Evolutionary conservation across 108 stramenopile species (phyloP).

Genomic region (Pseudonitzschia multiseries): DNA sequence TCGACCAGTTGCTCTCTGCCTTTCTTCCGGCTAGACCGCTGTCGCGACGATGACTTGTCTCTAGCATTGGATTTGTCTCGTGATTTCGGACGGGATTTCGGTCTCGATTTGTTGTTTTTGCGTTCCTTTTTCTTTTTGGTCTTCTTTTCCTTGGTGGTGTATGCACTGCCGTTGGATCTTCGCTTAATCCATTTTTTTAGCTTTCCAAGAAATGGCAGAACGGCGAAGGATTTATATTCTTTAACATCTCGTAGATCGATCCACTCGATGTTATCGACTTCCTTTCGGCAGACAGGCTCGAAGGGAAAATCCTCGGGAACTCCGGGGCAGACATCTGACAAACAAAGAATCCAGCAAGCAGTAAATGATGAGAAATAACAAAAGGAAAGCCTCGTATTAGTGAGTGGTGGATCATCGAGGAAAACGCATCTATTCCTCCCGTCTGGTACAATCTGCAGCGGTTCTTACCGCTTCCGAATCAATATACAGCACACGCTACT

Average conservation of each 20-base stretch:
- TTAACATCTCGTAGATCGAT: conserved; percentile 38
- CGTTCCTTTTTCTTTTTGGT: conserved; percentile 25
- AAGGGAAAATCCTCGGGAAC: conserved; percentile 85
- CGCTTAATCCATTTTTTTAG: conserved; percentile 66
- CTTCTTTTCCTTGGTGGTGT: conserved; percentile 7
- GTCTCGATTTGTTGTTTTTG: conserved; percentile 19
- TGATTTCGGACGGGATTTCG: conserved; percentile 27
- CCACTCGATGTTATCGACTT: conserved; percentile 71
- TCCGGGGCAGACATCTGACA: conserved; percentile 56
- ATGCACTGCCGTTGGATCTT: not conserved
- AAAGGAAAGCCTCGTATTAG: not conserved
- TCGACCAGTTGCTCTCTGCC: conserved; percentile 34
- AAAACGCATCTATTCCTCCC: not conserved
- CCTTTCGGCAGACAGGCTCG: conserved; percentile 83
- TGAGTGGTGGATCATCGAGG: not conserved
- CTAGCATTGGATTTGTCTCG: conserved; percentile 31
- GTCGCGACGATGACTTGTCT: conserved; percentile 5
- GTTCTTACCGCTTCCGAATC: too few species aligned
- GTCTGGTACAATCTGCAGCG: too few species aligned
- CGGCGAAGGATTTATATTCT: conserved; percentile 60
- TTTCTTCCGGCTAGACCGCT: not conserved
- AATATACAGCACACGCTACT: not conserved
- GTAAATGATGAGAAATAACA: not conserved
- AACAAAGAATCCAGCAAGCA: not conserved
- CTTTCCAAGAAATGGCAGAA: conserved; percentile 65